Percentiles rank a stretch among this genome's conserved stretches.
phyloP scores from a whole-genome alignment of 306 rosid species.

The Potentilla sterilis region DNA sequence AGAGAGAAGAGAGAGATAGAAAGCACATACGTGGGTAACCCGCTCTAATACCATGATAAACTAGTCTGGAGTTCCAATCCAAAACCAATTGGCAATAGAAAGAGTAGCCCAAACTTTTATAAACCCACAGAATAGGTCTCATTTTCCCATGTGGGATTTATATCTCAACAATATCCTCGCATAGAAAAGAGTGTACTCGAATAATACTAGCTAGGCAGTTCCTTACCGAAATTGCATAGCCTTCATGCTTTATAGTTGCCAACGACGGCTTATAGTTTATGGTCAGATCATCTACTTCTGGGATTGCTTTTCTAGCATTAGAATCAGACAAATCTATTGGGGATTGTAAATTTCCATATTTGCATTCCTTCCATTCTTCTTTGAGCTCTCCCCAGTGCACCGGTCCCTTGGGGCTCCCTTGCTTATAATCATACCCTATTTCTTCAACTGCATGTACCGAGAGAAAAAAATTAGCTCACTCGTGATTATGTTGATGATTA shows the following conservation, averaged over 20 bases:
- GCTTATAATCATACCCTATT: constrained; percentile 22
- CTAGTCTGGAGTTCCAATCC: no score
- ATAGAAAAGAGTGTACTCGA: not conserved
- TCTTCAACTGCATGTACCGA: constrained; percentile 25
- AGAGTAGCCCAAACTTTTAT: no score
- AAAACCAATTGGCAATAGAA: no score
- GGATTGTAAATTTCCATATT: constrained; percentile 29
- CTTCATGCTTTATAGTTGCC: constrained; percentile 30
- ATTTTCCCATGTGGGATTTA: no score
- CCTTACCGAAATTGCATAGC: constrained; percentile 26
- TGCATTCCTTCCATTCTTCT: constrained; percentile 37
- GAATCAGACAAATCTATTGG: constrained; percentile 25
- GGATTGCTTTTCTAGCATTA: not conserved
- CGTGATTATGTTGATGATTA: not conserved
- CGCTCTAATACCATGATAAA: no score
- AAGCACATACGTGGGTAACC: no score
- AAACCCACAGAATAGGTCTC: no score
- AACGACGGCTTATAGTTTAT: constrained; percentile 20
- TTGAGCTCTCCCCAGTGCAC: constrained; percentile 39
- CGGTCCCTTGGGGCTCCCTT: constrained; percentile 30
- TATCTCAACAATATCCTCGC: no score
- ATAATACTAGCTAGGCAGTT: not conserved
- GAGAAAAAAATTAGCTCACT: not conserved
- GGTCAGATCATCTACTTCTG: not conserved
- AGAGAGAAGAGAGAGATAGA: no score